Percentiles rank a stretch among this genome's conserved stretches.
These are phyloP conservation scores for Solanum aculeatissimum DNA, from an alignment of 305 asterid genomes.

Conservation along the genomic window DNA sequence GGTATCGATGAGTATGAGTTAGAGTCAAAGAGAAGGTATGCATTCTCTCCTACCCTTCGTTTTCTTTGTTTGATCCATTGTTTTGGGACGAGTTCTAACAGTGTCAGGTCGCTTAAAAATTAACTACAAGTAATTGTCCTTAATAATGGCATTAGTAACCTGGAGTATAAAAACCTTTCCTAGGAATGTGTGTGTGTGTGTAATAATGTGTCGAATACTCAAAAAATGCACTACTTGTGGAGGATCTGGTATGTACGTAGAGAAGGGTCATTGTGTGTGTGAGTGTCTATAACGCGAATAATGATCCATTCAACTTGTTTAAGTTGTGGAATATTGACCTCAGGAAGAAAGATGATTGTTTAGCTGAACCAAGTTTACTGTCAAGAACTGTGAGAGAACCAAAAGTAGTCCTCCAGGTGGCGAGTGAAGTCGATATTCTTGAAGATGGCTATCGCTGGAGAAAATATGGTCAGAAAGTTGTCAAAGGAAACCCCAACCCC, in stretches of 20 bases:
- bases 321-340: not conserved
- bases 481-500: constrained; percentile 84
- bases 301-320: not conserved
- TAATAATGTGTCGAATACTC: not conserved
- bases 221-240: not conserved
- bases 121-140: not conserved
- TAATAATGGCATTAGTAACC: not conserved
- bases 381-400: constrained; percentile 61
- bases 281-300: not conserved
- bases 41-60: not conserved
- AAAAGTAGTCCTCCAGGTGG: constrained; percentile 54
- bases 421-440: constrained; percentile 60
- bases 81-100: not conserved
- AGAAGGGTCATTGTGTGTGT: not conserved
- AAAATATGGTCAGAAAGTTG: constrained; percentile 84
- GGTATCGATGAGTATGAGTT: constrained; percentile 36
- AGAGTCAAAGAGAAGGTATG: constrained; percentile 51
- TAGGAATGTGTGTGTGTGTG: not conserved
- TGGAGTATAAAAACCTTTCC: not conserved
- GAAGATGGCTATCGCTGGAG: constrained; percentile 90
- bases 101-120: not conserved
- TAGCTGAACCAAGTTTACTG: constrained; percentile 23
- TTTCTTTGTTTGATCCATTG: not conserved
- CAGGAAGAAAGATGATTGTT: constrained; percentile 47
- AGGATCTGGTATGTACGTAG: not conserved